Base-by-base conservation (phyloP, 768 basidiomycete species). In the Hortiboletus campestris region DNA sequence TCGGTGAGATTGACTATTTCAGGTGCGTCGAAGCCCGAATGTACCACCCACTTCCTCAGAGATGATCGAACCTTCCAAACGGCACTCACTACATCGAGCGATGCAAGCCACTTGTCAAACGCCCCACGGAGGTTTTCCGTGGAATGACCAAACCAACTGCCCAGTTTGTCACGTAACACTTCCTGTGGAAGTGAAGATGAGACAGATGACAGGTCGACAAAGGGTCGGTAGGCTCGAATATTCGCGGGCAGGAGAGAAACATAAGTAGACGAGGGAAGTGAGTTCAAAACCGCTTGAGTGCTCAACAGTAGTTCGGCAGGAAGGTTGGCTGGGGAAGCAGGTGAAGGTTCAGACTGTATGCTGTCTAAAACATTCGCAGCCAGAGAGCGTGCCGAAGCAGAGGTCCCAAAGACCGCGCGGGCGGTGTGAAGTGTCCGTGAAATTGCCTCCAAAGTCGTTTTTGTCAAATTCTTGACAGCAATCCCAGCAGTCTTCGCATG, bases 241-340 rank as follows among this genome's bases (percentile, higher is more conserved):
- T 76, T 80, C 1, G 76, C 65, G 0, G 94, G 92, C 0, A 98
- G 80, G 51, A 91, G 79, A 16, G 85, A 80, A 57, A 94, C 84
- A 59, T 94, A 89, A 25, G 88, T 84, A 0, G 92, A 88, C 0
- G 94, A 94, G 0, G 93, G 93, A 22, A 96, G 79, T 10, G 79
- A 78, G 25, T 79, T 75, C 19, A 98, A 77, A 28, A 96, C 74
- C 1, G 78, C 70, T 43, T 85, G 80, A 0, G 91, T 91, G 6
- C 84, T 85, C 39, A 94, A 72, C 41, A 76, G 76, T 9, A 86
- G 77, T 59, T 82, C 84, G 25, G 72, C 50, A 10, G 84, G 80
- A 42, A 84, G 70, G 3, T 62, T 62, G 45, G 44, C 20, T 43
- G 61, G 38, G 44, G 73, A 48, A 31, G 60, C 47, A 35, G 66